Evolutionary conservation across 2,329 filamentous ascomycete species (phyloP), one percentile per base, ranked within the genome.

Genomic region (Byssochlamys sp.): DNA sequence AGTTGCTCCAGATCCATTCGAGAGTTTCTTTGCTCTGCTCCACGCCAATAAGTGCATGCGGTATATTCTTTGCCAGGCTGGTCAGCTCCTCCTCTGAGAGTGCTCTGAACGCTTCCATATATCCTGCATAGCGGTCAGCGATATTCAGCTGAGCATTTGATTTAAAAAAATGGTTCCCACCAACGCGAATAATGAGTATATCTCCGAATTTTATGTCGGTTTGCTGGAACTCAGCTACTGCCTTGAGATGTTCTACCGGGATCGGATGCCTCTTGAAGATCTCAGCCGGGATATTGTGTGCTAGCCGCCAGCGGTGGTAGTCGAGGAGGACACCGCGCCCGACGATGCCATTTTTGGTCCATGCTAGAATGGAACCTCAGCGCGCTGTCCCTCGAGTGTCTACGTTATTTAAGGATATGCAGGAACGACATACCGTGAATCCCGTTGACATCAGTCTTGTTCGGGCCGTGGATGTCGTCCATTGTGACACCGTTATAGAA

Each of bases 401-500:
- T 24, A 4, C 19, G 3, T 45, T 45, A 28, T 12, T 33, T 33
- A 28, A 28, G 25, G 10, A 28, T 12, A 28, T 26, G 7, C 10
- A 19, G 11, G 25, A 33, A 24, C 7, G 10, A 57, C 55, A 12
- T 57, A 61, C 61, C 59, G 26, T 63, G 60, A 25, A 62, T 58
- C 7, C 60, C 62, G 31, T 60, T 62, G 28, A 57, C 59, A 29
- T 39, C 5, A 14, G 27, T 58, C 25, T 53, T 52, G 6, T 60
- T 57, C 11, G 39, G n/a, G 12, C 61, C 61, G 9, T 60, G 59
- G 10, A 63, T 62, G 26, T 63, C 59, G 11, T 63, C 56, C 49
- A 61, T 59, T 10, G 52, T 57, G 9, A 57, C 53, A 1, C 60
- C 60, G 24, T 63, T 63, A 24, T 63, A 63, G 39, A 59, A 63